A percentile compares a stretch with the other conserved stretches of the same genome.
These are phyloP conservation scores for Dothidotthia symphoricarpi DNA, from an alignment of 2,329 filamentous ascomycete species.

Conservation along the genomic window DNA sequence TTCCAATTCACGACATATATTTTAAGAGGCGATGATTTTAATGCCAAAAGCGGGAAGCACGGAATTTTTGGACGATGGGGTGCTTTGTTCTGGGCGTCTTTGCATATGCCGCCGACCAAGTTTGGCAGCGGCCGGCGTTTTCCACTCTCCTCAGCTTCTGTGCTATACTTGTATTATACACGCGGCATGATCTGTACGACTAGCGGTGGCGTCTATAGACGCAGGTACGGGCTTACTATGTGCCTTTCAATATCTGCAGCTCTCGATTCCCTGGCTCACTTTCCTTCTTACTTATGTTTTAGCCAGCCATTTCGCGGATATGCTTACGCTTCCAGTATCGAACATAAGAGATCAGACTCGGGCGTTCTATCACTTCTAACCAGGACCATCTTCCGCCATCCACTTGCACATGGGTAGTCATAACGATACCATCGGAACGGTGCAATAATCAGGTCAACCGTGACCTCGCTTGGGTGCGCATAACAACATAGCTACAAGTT, in stretches of 20 bases:
- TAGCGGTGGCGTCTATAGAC: constrained; percentile 22
- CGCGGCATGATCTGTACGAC: constrained; percentile 31
- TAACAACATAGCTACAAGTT: no score
- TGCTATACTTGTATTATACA: constrained; percentile 37
- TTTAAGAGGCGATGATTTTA: constrained; percentile 16
- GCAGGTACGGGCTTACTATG: constrained; percentile 11
- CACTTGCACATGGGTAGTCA: no score
- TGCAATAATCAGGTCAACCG: no score
- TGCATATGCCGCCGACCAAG: constrained; percentile 30
- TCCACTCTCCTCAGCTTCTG: constrained; percentile 39
- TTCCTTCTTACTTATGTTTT: no score
- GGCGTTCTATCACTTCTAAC: no score
- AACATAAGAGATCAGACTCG: no score
- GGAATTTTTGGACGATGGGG: constrained; percentile 17
- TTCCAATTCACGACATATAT: constrained; percentile 12
- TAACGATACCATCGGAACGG: no score
- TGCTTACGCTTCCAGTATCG: no score
- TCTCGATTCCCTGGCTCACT: no score
- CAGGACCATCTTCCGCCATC: no score
- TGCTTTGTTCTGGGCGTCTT: constrained; percentile 25
- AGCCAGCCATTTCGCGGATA: no score
- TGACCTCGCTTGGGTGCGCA: no score
- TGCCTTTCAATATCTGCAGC: constrained; percentile 2
- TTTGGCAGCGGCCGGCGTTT: constrained; percentile 35
- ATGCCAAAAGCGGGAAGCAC: constrained; percentile 19